phyloP scores from a whole-genome alignment of 805 yeast species.

The Metschnikowia santaceciliae region DNA sequence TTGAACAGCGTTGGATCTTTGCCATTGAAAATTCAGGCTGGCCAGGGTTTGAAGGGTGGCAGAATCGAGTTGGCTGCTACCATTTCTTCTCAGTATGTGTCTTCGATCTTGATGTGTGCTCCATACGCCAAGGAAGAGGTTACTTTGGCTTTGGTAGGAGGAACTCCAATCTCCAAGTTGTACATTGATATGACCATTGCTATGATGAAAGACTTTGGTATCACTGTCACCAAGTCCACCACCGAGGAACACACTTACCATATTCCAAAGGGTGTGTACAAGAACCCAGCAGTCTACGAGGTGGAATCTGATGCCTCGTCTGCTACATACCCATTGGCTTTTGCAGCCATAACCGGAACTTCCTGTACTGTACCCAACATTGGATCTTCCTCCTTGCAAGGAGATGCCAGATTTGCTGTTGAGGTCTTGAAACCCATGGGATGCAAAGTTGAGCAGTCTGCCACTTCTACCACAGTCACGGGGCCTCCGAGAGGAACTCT shows the following conservation, averaged over 20 bases:
- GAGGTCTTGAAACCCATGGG: constrained; percentile 96
- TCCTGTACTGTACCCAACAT: constrained; percentile 91
- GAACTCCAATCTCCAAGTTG: constrained; percentile 92
- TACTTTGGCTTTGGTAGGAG: constrained; percentile 85
- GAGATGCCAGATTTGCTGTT: constrained; percentile 94
- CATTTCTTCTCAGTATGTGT: constrained; percentile 94
- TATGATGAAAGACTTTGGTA: constrained; percentile 91
- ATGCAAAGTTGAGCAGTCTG: constrained; percentile 79
- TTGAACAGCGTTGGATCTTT: constrained; percentile 74
- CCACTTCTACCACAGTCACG: constrained; percentile 82
- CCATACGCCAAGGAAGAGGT: constrained; percentile 91
- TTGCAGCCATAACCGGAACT: constrained; percentile 94
- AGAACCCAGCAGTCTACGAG: constrained; percentile 78
- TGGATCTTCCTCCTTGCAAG: constrained; percentile 88
- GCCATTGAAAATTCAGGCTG: constrained; percentile 72
- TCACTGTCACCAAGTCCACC: constrained; percentile 63
- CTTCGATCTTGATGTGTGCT: constrained; percentile 94
- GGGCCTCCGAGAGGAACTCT: constrained; percentile 76
- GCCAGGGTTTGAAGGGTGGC: constrained; percentile 79
- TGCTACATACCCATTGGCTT: constrained; percentile 96
- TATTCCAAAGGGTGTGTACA: constrained; percentile 80
- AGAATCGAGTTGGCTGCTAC: constrained; percentile 92
- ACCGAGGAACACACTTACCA: constrained; percentile 81
- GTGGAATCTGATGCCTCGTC: constrained; percentile 97
- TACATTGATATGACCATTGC: constrained; percentile 96